Evolutionary conservation across 2,329 filamentous ascomycete genomes (phyloP), one percentile per base, ranked within the genome.

Genomic region (Botrytis elliptica): DNA sequence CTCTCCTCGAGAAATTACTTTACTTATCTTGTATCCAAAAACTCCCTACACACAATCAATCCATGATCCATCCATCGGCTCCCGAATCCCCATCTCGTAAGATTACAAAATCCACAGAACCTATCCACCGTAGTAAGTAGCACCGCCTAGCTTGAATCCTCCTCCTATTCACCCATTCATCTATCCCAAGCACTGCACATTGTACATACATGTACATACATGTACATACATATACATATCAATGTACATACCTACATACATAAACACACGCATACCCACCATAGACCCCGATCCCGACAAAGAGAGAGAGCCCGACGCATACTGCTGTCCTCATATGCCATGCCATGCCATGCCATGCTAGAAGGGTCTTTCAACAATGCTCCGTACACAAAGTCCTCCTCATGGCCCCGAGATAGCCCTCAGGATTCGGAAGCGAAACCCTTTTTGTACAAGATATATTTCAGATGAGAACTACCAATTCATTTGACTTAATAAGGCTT

Each of bases 261-360:
- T 5, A 7, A 1, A 36, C 25, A 46, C 18, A 52, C 20, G 14
- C 20, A 36, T 4, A 38, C 18, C 25, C 20, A 62, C 0, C 16
- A 68, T 69, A 69, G 66, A 69, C 38, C 66, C 66, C 66, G 66
- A 68, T 33, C 20, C 49, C 36, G 49, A 42, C n/a, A 14, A 57
- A 38, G 40, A 68, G 3, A 38, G 49, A 52, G 66, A 69, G 22
- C 52, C 49, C 66, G 49, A 69, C 18, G 52, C 66, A 57, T 7
- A n/a, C 22, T 52, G 64, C 25, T 42, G 66, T 57, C 49, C 25
- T 42, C 18, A 25, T 22, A 36, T 52, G 36, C 33, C 33, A 62
- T 62, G 59, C 33, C n/a, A n/a, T 33, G 36, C 18, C n/a, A 55
- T 55, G 46, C 46, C 46, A 55, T 55, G 49, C 46, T 36, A 42